Evolutionary conservation across 164 flowering plant species (phyloP), one percentile per base, ranked within the genome.

Genomic region (Cinnamomum chago): DNA sequence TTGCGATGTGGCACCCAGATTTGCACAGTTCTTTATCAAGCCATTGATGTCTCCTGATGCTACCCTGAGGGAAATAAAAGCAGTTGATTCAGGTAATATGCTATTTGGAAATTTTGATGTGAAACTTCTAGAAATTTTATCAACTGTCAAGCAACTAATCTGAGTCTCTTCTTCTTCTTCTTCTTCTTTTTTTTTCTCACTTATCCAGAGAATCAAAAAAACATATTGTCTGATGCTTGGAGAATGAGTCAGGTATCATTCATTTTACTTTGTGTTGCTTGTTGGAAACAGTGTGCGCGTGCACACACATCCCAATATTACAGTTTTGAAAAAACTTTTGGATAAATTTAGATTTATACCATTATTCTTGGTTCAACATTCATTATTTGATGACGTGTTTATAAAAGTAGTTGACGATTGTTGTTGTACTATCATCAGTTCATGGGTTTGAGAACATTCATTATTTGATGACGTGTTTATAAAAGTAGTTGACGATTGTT

Each of bases 11-110:
- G 60, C 35, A 23, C 79, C 62, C 89, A 94, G 98, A 81, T 94
- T 80, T 72, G 68, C 97, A 13, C 99, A 95, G 79, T 95, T 95
- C 78, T 95, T 95, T 80, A 84, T 90, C 72, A 93, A 85, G 76
- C 99, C 99, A 40, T 77, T 95, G 83, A 95, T 95, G 99, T 89
- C 98, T 72, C 85, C 95, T 74, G 98, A 95, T 89, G 99, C 98
- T 75, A 93, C 99, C 55, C 86, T 28, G 66, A 88, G 99, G 75
- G 99, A 95, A 83, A 93, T 95, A 67, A 92, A 95, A 84, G 99
- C 98, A 18, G 99, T 95, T 75, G 97, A 95, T 84, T 95, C 99
- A 84, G 99, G 97, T 95, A 76, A 79, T 64, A 62, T 62, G 11
- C 35, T 50, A 15, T 75, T 68, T 33, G 11, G 11, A 2, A 40